Evolutionary conservation across 306 rosid species (phyloP).

Genomic region (Cucurbita maxima): DNA sequence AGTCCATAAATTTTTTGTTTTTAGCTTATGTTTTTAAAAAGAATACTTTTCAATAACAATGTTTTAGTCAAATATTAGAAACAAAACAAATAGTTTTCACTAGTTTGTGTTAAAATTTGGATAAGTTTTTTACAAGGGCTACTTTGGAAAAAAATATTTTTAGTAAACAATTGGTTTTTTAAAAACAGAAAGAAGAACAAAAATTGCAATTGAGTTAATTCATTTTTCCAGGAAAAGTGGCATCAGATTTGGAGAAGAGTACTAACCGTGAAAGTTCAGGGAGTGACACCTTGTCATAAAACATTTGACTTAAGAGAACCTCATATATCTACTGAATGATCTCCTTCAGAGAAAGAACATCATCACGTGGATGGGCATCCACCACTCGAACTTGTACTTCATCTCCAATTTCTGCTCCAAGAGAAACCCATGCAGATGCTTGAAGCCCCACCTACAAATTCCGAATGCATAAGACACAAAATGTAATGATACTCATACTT

Average conservation of each 20-base stretch:
- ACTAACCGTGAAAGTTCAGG: conserved; percentile 1
- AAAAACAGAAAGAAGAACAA: background rate
- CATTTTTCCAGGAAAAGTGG: background rate
- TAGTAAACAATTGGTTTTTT: background rate
- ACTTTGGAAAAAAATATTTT: background rate
- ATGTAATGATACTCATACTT: background rate
- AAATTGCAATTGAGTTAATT: background rate
- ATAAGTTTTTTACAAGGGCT: background rate
- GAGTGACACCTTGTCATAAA: background rate
- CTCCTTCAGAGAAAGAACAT: conserved; percentile 58
- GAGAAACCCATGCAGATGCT: conserved; percentile 60
- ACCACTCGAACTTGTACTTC: conserved; percentile 66
- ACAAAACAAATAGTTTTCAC: background rate
- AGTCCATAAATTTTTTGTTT: background rate
- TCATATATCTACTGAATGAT: conserved; percentile 13
- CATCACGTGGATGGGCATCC: conserved; percentile 86
- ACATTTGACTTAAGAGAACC: background rate
- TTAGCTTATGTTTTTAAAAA: background rate
- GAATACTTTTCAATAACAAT: background rate
- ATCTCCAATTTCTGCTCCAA: conserved; percentile 65
- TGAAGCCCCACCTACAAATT: conserved; percentile 71
- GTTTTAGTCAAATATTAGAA: background rate
- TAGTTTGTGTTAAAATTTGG: background rate
- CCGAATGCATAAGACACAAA: background rate
- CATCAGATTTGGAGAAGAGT: background rate